Base-by-base conservation (phyloP, 2,329 filamentous ascomycete species). In the Colletotrichum neosansevieriae region DNA sequence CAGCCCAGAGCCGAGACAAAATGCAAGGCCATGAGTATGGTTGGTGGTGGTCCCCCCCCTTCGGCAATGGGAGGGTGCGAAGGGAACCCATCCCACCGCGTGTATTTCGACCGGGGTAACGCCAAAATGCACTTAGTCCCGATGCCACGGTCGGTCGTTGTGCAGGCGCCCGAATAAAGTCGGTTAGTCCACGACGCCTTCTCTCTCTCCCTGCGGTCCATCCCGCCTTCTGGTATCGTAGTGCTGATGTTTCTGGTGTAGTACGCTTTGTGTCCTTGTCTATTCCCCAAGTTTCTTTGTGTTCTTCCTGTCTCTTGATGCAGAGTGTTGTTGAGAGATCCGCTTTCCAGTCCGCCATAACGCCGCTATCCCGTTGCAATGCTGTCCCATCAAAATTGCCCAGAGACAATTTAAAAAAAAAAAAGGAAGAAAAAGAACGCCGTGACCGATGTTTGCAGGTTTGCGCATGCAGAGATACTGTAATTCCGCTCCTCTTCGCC, bases 161-260 rank as follows among this genome's bases (percentile, higher is more conserved):
- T 17, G 51, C 36, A 63, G 24, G 42, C 45, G 36, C 58, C 51
- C 51, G 50, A 63, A 63, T 34, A 58, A 45, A 24, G 64, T 63
- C 53, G 59, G 44, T 12, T 58, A 51, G 44, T 58, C 51, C 45
- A 36, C 45, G 19, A 44, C 44, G 38, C 64, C 59, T 51, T 57
- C 50, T 4, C 12, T 50, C 17, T 15, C 15, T 38, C 32, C 42
- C 15, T 29, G 42, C 63, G 63, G 63, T 50, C 40, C 42, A 13
- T 62, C 45, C 64, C 64, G 64, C 64, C 64, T 59, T 32, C 29
- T 49, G 51, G 32, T 40, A 32, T 47, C n/a, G 44, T 63, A 29
- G 11, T 51, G 24, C 29, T 24, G 45, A 38, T 36, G 11, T 34
- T 34, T 34, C 6, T 15, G 42, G 36, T 64, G 13, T 38, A 38